These are phyloP conservation scores for Pharnaceum exiguum DNA, from an alignment of 148 eudicot species.

Conservation along the genomic window DNA sequence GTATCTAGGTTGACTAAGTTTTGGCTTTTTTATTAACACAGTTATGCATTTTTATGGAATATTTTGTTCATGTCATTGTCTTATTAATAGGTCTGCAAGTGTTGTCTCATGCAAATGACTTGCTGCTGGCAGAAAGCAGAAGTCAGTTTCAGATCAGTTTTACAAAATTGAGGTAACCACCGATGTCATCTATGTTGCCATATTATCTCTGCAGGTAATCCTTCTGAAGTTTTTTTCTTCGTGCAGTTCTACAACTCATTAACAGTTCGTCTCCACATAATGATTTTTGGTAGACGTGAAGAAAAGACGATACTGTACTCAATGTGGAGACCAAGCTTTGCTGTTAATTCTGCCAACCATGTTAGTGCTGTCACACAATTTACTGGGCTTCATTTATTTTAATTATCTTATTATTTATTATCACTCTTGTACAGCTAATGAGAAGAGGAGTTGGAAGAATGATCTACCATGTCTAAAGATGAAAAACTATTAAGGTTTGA, in stretches of 20 bases:
- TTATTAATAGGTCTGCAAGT: background rate
- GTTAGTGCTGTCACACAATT: background rate
- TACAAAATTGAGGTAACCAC: background rate
- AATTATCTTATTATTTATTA: background rate
- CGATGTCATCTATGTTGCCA: background rate
- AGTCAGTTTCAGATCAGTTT: too few relatives aligned
- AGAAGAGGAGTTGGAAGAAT: background rate
- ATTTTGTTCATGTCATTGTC: too few relatives aligned
- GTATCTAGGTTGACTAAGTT: too few relatives aligned
- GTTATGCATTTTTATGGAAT: too few relatives aligned
- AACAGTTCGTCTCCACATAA: too few relatives aligned
- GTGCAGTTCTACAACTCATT: background rate
- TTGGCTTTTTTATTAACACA: too few relatives aligned
- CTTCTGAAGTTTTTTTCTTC: background rate
- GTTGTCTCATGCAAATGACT: background rate
- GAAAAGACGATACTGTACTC: too few relatives aligned
- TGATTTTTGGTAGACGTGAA: too few relatives aligned
- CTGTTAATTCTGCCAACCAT: background rate
- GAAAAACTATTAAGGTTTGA: too few relatives aligned
- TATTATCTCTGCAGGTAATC: background rate
- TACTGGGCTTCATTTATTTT: background rate
- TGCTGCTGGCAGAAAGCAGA: background rate
- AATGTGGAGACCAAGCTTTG: background rate
- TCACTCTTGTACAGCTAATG: background rate
- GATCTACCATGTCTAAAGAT: background rate